Conservation (phyloP, 2,329 filamentous ascomycete species). For the Fusarium sp. region DNA sequence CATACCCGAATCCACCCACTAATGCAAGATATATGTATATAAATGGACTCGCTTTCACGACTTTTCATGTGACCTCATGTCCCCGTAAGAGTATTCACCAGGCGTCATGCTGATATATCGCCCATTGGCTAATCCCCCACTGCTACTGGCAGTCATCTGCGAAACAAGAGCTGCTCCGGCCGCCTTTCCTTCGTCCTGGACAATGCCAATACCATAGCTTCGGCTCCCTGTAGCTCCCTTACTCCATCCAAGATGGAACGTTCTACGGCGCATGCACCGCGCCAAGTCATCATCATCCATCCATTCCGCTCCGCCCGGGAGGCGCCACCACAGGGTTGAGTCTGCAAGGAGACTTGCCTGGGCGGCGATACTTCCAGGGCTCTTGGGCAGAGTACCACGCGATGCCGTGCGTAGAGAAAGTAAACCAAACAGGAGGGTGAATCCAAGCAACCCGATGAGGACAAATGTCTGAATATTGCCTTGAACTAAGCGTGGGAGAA, state of each 20-base stretch:
- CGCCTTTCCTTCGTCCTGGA: conserved; percentile 47
- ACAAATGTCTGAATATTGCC: conserved; percentile 40
- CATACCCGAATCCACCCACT: conserved; percentile 17
- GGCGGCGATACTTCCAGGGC: conserved; percentile 49
- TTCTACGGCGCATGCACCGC: conserved; percentile 46
- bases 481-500: conserved; percentile 43
- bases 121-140: conserved; percentile 23
- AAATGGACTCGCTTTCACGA: conserved; percentile 3
- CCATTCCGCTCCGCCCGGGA: conserved; percentile 48
- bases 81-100: conserved; percentile 47
- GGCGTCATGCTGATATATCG: conserved; percentile 48
- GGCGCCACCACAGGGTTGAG: conserved; percentile 48
- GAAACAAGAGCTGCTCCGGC: conserved; percentile 19
- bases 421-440: conserved; percentile 41
- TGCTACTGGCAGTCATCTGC: conserved; percentile 24
- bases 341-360: conserved; percentile 49
- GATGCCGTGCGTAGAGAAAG: conserved; percentile 44
- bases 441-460: conserved; percentile 39
- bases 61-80: conserved; percentile 42
- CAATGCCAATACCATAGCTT: conserved; percentile 47
- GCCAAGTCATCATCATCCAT: conserved; percentile 47
- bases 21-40: conserved; percentile 6
- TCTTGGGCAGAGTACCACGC: conserved; percentile 44
- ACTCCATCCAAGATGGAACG: conserved; percentile 47
- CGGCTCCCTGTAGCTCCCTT: conserved; percentile 34